Conservation (phyloP, 306 rosid species). For the Sindora glabra region DNA sequence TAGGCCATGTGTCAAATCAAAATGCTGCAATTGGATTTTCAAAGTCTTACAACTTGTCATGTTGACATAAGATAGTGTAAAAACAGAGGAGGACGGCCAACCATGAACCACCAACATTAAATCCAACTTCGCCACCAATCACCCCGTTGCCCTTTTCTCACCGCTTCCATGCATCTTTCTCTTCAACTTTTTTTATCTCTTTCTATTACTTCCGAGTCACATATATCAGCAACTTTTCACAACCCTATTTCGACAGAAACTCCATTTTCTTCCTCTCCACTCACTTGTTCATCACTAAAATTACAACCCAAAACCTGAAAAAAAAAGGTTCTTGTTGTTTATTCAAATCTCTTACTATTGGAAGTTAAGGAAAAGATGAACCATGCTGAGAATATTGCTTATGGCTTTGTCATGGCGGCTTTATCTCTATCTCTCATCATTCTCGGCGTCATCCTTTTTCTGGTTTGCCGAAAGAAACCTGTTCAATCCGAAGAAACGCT, state of each 20-base stretch:
- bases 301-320: neutral
- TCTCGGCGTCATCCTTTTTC: slow-evolving; percentile 36
- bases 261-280: slow-evolving; percentile 12
- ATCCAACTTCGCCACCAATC: slow-evolving; percentile 40
- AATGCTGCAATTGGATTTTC: neutral
- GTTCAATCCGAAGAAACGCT: slow-evolving; percentile 43
- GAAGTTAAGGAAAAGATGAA: slow-evolving; percentile 37
- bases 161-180: neutral
- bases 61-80: neutral
- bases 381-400: slow-evolving; percentile 29
- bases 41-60: neutral
- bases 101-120: slow-evolving; percentile 39
- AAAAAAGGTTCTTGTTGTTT: neutral
- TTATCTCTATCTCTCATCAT: slow-evolving; percentile 37
- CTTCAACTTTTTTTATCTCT: neutral
- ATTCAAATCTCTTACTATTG: no score
- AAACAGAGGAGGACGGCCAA: slow-evolving; percentile 37
- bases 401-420: slow-evolving; percentile 32
- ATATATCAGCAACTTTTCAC: slow-evolving; percentile 13
- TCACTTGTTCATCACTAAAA: slow-evolving; percentile 10
- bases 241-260: slow-evolving; percentile 5
- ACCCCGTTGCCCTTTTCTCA: neutral
- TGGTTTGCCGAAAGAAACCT: slow-evolving; percentile 48
- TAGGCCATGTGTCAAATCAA: slow-evolving; percentile 6
- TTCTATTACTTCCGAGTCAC: neutral